These are phyloP conservation scores for Sugiyamaella neomexicana DNA, from an alignment of 1,139 yeast species.

Conservation along the genomic window DNA sequence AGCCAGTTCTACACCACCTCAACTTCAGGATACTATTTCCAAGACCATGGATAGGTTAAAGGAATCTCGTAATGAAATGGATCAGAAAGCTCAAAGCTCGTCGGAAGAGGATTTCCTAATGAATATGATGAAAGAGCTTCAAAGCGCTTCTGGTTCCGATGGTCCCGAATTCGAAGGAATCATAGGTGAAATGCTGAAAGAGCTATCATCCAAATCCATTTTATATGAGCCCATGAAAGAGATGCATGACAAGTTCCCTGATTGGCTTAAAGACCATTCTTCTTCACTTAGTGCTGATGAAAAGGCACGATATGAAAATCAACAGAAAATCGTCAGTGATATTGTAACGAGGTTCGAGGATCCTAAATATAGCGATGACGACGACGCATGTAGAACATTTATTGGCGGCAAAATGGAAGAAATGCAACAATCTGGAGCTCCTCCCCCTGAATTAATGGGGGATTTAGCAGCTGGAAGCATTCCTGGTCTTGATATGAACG, in stretches of 20 bases:
- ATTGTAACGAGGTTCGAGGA: slow-evolving; percentile 61
- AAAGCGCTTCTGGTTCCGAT: slow-evolving; percentile 47
- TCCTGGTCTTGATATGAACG: slow-evolving; percentile 51
- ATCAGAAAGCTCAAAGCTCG: slow-evolving; percentile 55
- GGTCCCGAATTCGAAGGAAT: slow-evolving; percentile 59
- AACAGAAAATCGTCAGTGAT: slow-evolving; percentile 42
- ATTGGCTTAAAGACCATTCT: slow-evolving; percentile 55
- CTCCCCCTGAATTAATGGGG: slow-evolving; percentile 78
- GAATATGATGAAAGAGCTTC: slow-evolving; percentile 56
- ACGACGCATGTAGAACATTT: slow-evolving; percentile 51
- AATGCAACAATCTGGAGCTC: slow-evolving; percentile 68
- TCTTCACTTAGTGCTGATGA: slow-evolving; percentile 39
- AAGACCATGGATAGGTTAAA: slow-evolving; percentile 76
- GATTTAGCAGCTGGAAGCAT: slow-evolving; percentile 55
- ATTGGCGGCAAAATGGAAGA: slow-evolving; percentile 60
- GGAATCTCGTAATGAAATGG: slow-evolving; percentile 54
- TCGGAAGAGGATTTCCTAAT: slow-evolving; percentile 43
- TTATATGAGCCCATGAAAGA: slow-evolving; percentile 88
- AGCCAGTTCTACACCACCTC: slow-evolving; percentile 36
- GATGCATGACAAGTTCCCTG: slow-evolving; percentile 63
- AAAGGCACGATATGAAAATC: slow-evolving; percentile 38
- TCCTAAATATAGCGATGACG: slow-evolving; percentile 54
- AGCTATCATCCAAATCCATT: slow-evolving; percentile 81
- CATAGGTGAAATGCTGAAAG: slow-evolving; percentile 75
- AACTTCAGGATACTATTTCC: slow-evolving; percentile 75